These are phyloP conservation scores for Knufia fluminis DNA, from an alignment of 2,329 filamentous ascomycete species.

Conservation along the genomic window DNA sequence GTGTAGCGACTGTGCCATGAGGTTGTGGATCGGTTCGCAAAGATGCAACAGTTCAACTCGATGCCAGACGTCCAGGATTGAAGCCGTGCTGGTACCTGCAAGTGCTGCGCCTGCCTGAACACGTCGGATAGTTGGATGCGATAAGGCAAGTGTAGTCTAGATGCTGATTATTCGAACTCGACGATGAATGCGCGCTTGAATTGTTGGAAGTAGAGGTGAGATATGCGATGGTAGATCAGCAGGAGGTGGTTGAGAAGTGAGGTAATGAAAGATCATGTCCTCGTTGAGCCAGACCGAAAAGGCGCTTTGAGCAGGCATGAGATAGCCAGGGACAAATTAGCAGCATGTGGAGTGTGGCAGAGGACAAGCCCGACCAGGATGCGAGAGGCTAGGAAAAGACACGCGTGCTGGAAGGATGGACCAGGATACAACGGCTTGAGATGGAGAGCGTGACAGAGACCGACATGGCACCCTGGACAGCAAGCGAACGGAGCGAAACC, in stretches of 20 bases:
- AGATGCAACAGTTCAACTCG: not conserved
- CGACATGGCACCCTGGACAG: not conserved
- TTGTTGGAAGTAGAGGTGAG: not conserved
- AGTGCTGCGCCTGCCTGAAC: constrained; percentile 9
- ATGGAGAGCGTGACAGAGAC: constrained; percentile 2
- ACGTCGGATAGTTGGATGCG: not conserved
- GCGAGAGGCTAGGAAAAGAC: constrained; percentile 6
- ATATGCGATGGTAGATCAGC: not conserved
- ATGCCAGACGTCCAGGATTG: not conserved
- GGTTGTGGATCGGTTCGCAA: not conserved
- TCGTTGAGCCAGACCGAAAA: constrained; percentile 2
- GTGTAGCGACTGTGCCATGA: not conserved
- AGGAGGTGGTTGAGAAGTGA: constrained; percentile 1
- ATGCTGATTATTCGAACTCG: not conserved
- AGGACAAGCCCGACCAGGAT: constrained; percentile 3
- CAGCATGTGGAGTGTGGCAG: constrained; percentile 10
- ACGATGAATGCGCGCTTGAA: not conserved
- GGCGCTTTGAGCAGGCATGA: constrained; percentile 3
- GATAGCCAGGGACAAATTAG: constrained; percentile 5
- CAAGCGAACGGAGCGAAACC: not conserved
- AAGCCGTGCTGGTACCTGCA: not conserved
- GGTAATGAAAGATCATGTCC: not conserved
- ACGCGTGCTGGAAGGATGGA: not conserved
- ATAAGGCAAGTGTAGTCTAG: not conserved
- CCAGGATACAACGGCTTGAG: constrained; percentile 5